Evolutionary conservation across 2,329 filamentous ascomycete genomes (phyloP).

Genomic region (Chaetothyriales sp.): DNA sequence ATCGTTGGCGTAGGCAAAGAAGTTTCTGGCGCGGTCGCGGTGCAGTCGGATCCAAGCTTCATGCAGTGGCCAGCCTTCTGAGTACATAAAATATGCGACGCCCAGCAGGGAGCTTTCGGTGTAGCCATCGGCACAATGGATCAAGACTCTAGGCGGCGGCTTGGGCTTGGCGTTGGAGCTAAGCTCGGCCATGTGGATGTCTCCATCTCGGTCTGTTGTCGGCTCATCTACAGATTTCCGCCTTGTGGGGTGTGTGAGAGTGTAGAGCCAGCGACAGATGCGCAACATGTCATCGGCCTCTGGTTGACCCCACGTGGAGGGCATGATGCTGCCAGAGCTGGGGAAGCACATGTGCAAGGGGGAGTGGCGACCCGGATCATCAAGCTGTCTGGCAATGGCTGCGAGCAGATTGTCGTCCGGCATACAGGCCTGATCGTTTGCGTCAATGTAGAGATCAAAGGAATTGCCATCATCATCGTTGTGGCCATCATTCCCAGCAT

Average conservation of each 20-base stretch:
- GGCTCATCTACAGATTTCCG: conserved; percentile 16
- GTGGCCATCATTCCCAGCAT: no score
- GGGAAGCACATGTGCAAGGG: conserved; percentile 65
- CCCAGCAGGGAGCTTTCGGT: conserved; percentile 84
- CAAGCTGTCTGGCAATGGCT: conserved; percentile 45
- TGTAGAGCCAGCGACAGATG: conserved; percentile 81
- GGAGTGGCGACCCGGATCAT: conserved; percentile 23
- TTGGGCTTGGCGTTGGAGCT: conserved; percentile 18
- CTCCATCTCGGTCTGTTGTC: conserved; percentile 37
- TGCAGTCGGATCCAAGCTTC: conserved; percentile 83
- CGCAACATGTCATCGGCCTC: conserved; percentile 77
- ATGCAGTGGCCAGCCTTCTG: conserved; percentile 64
- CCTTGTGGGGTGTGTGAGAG: conserved; percentile 54
- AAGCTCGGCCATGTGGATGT: conserved; percentile 39
- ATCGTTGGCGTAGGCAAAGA: conserved; percentile 90
- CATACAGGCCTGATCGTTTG: conserved; percentile 69
- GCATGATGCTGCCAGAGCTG: conserved; percentile 82
- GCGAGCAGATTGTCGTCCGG: conserved; percentile 55
- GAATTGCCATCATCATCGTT: conserved; percentile 35
- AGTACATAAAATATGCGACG: conserved; percentile 87
- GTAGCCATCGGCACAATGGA: conserved; percentile 92
- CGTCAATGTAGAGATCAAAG: conserved; percentile 78
- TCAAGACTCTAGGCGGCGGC: conserved; percentile 56
- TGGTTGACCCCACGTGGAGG: conserved; percentile 66
- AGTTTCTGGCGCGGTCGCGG: conserved; percentile 68